These are phyloP conservation scores for Gymnopus androsaceus DNA, from an alignment of 1,284 basidiomycete genomes.

Conservation along the genomic window DNA sequence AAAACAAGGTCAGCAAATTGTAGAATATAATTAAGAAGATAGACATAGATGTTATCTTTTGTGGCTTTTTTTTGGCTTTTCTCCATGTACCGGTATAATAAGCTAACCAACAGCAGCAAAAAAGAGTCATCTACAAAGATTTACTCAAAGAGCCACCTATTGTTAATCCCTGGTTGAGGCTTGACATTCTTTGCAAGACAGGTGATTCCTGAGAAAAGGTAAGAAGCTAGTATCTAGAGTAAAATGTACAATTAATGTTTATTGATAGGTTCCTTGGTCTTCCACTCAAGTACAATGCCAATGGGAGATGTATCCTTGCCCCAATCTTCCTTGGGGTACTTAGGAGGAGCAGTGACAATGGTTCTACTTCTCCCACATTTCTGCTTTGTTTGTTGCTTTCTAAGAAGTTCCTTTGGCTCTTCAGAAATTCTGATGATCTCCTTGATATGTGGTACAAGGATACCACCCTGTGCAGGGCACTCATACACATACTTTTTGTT, in stretches of 20 bases:
- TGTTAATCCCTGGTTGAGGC: conserved; percentile 58
- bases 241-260: conserved; percentile 58
- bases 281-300: conserved; percentile 74
- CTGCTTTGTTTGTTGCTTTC: conserved; percentile 40
- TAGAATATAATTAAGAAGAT: conserved; percentile 32
- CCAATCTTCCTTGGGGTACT: conserved; percentile 82
- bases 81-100: conserved; percentile 72
- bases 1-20: neutral
- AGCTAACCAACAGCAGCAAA: conserved; percentile 89
- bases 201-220: conserved; percentile 58
- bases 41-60: conserved; percentile 94
- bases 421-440: conserved; percentile 82
- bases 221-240: neutral
- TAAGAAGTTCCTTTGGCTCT: conserved; percentile 59
- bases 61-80: conserved; percentile 88
- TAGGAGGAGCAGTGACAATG: conserved; percentile 34
- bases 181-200: conserved; percentile 70
- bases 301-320: conserved; percentile 77
- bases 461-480: conserved; percentile 51
- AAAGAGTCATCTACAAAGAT: conserved; percentile 93
- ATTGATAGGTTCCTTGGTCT: conserved; percentile 57
- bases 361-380: conserved; percentile 41
- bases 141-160: conserved; percentile 86
- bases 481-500: conserved; percentile 87
- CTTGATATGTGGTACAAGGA: conserved; percentile 78